Evolutionary conservation across 2,329 filamentous ascomycete genomes (phyloP).

Genomic region (Karstenula rhodostoma): DNA sequence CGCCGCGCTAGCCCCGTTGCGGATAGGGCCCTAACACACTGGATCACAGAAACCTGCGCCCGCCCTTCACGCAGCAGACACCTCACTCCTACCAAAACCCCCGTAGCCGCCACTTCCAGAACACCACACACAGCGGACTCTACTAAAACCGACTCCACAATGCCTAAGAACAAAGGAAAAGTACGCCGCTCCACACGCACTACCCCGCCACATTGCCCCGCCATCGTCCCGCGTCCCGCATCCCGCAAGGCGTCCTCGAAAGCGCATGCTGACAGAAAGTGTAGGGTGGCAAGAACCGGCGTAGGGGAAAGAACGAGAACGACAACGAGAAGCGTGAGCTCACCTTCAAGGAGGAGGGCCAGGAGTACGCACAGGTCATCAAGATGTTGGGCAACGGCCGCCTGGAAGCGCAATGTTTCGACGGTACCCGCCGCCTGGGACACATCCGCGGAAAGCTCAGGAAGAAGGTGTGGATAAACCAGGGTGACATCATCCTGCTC

Average conservation of each 20-base stretch:
- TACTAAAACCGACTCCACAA: slow-evolving; percentile 57
- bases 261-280: slow-evolving; percentile 24
- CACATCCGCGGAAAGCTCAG: slow-evolving; percentile 95
- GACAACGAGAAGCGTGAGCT: slow-evolving; percentile 99
- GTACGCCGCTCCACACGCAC: slow-evolving; percentile 59
- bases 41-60: neutral
- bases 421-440: slow-evolving; percentile 84
- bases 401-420: slow-evolving; percentile 93
- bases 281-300: slow-evolving; percentile 96
- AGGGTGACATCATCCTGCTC: slow-evolving; percentile 77
- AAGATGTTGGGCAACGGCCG: slow-evolving; percentile 98
- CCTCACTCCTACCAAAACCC: neutral
- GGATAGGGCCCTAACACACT: slow-evolving; percentile 2
- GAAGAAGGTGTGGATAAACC: slow-evolving; percentile 98
- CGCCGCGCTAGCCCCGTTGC: slow-evolving; percentile 13
- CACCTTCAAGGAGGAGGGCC: slow-evolving; percentile 98
- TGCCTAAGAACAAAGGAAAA: slow-evolving; percentile 99
- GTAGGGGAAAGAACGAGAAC: slow-evolving; percentile 94
- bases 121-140: slow-evolving; percentile 20
- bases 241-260: neutral
- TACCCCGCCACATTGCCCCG: slow-evolving; percentile 38
- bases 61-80: neutral
- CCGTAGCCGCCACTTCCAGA: slow-evolving; percentile 10
- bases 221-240: slow-evolving; percentile 16
- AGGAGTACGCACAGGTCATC: slow-evolving; percentile 87